Base-by-base conservation (phyloP, 257 asterid species). In the Solanum lignicaule region DNA sequence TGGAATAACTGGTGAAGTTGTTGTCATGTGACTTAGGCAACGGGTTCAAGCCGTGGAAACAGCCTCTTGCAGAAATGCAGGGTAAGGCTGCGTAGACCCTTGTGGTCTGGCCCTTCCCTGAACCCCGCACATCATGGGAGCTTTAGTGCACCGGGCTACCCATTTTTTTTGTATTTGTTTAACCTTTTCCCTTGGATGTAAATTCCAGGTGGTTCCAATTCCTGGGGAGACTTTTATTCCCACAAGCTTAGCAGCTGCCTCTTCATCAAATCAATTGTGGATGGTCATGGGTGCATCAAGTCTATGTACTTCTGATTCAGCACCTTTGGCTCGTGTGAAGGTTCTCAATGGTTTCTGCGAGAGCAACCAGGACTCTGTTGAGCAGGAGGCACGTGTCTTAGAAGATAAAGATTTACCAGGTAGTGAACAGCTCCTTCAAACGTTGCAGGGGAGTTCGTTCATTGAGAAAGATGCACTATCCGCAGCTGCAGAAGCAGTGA, bases 211-310 rank as follows among this genome's bases (percentile, higher is more conserved):
- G 87, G 88, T 97, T 79, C 86, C 88, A 18, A 81, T 93, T 23
- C 79, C 87, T 48, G 97, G 93, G 87, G 99, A 96, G 90, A 85
- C 93, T 9, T 95, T 92, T 88, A 89, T 96, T 60, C 99, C 99
- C 21, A 97, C 99, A 13, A 92, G 98, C 90, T 72, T 97, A 9
- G 94, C 94, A 48, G 89, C 95, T 2, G 58, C 95, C 87, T 83
- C 89, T 14, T 93, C 94, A 0, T 87, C 83, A 83, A 91, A 91
- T 21, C 83, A 92, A 16, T 90, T 96, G 87, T 97, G 99, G 99
- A 95, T 95, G 98, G 96, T 95, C 74, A 95, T 97, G 98, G 99
- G 98, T 1, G 95, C 92, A 11, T 95, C 98, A 15, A 91, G 69
- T 87, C 90, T 88, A 83, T 85, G 87, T 21, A 68, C 76, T 39